phyloP scores from a whole-genome alignment of 768 basidiomycete genomes.

The Leccinum olivaceopallidum region DNA sequence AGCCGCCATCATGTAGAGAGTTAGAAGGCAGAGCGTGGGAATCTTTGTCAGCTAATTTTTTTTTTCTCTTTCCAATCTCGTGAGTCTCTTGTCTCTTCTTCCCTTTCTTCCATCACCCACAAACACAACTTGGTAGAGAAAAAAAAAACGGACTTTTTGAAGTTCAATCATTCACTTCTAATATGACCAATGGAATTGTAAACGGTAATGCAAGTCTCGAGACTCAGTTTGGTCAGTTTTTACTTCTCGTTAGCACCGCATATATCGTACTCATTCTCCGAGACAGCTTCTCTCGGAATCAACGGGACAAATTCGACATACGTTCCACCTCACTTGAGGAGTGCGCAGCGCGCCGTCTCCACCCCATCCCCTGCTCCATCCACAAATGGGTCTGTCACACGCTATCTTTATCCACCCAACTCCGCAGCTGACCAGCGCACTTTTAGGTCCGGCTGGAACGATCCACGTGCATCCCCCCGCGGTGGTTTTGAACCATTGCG shows the following conservation, averaged over 20 bases:
- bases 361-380: constrained; percentile 36
- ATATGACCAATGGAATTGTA: constrained; percentile 94
- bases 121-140: constrained; percentile 26
- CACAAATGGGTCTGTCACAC: constrained; percentile 52
- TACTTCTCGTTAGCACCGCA: not conserved
- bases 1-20: constrained; percentile 54
- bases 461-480: constrained; percentile 69
- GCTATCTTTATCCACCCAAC: constrained; percentile 13
- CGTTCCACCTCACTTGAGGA: constrained; percentile 88
- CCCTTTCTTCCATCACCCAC: constrained; percentile 30
- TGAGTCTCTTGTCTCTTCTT: constrained; percentile 21
- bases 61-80: constrained; percentile 17
- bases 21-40: constrained; percentile 12
- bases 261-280: constrained; percentile 4
- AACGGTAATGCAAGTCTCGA: constrained; percentile 73
- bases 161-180: constrained; percentile 40
- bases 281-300: constrained; percentile 72
- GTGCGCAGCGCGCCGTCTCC: constrained; percentile 81
- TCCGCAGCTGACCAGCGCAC: constrained; percentile 22
- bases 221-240: constrained; percentile 65
- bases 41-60: constrained; percentile 34
- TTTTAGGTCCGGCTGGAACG: constrained; percentile 70
- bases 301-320: constrained; percentile 72
- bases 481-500: constrained; percentile 43
- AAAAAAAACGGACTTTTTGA: constrained; percentile 24